Percentiles rank a stretch among this genome's conserved stretches.
These are phyloP conservation scores for Phaeomoniella chlamydospora DNA, from an alignment of 2,329 filamentous ascomycete species.

Conservation along the genomic window DNA sequence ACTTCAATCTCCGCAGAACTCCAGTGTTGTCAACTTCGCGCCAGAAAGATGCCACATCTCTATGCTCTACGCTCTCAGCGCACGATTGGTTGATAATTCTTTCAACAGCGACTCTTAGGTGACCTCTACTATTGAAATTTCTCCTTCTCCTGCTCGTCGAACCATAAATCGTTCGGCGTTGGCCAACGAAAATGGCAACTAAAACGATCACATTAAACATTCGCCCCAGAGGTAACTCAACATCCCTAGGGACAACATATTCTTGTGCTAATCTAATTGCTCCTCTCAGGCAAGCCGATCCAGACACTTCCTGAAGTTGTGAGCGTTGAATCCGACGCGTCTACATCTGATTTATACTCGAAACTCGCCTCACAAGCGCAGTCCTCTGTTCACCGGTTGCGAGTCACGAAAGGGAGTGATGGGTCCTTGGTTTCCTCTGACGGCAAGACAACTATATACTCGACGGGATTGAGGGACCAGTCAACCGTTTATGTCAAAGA, in stretches of 20 bases:
- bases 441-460: slow-evolving; percentile 35
- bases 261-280: not conserved
- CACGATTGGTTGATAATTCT: no score
- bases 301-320: slow-evolving; percentile 43
- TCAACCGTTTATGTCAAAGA: slow-evolving; percentile 76
- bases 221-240: slow-evolving; percentile 25
- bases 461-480: slow-evolving; percentile 42
- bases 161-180: no score
- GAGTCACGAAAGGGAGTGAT: slow-evolving; percentile 51
- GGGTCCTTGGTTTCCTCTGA: slow-evolving; percentile 42
- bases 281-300: slow-evolving; percentile 42
- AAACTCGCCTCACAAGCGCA: slow-evolving; percentile 39
- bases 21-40: no score
- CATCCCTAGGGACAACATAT: not conserved
- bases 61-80: no score
- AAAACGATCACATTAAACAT: slow-evolving; percentile 22
- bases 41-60: no score
- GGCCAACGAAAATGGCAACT: slow-evolving; percentile 16
- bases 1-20: no score
- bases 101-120: no score
- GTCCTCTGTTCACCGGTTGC: slow-evolving; percentile 43
- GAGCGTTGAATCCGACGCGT: slow-evolving; percentile 34
- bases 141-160: no score
- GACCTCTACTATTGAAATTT: no score
- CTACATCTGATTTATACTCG: slow-evolving; percentile 41